Percentiles rank a stretch among this genome's conserved stretches.
Conservation (phyloP, 345 rosid genomes). For the Hypericum androsaemum region DNA sequence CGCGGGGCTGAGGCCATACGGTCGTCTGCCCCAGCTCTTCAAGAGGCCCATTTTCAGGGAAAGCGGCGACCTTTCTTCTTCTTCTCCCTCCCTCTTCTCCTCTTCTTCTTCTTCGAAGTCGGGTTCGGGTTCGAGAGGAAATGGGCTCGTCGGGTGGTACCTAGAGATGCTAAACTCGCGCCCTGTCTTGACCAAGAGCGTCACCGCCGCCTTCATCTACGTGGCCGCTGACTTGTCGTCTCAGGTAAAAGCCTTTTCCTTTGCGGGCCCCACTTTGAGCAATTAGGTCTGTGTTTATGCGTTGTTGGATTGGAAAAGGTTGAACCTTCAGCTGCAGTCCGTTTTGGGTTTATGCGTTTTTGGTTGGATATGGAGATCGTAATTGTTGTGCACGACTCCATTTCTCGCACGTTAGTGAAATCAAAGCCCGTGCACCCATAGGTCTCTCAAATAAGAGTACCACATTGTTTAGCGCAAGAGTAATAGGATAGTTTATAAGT, state of each 20-base stretch:
- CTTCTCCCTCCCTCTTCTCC: conserved; percentile 12
- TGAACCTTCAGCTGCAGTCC: background rate
- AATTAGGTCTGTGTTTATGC: background rate
- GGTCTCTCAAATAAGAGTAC: too few species aligned
- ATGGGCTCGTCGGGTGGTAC: conserved; percentile 64
- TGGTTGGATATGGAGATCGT: too few species aligned
- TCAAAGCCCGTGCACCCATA: too few species aligned
- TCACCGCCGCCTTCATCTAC: conserved; percentile 60
- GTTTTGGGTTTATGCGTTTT: too few species aligned
- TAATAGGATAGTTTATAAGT: too few species aligned
- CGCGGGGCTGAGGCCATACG: conserved; percentile 32
- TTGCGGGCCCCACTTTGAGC: background rate
- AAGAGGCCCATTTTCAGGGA: conserved; percentile 18
- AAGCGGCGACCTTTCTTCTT: conserved; percentile 13
- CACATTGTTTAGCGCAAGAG: too few species aligned
- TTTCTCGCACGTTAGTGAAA: too few species aligned
- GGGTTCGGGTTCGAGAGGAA: conserved; percentile 23
- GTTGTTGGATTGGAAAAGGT: background rate
- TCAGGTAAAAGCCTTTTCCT: conserved; percentile 40
- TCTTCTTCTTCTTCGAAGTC: conserved; percentile 16
- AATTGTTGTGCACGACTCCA: too few species aligned
- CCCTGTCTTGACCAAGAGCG: conserved; percentile 71
- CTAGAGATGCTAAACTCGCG: conserved; percentile 70
- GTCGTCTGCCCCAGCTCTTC: conserved; percentile 25
- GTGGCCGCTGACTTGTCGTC: conserved; percentile 83